phyloP scores from a whole-genome alignment of 1,139 yeast species.

The Wickerhamomyces sp. region DNA sequence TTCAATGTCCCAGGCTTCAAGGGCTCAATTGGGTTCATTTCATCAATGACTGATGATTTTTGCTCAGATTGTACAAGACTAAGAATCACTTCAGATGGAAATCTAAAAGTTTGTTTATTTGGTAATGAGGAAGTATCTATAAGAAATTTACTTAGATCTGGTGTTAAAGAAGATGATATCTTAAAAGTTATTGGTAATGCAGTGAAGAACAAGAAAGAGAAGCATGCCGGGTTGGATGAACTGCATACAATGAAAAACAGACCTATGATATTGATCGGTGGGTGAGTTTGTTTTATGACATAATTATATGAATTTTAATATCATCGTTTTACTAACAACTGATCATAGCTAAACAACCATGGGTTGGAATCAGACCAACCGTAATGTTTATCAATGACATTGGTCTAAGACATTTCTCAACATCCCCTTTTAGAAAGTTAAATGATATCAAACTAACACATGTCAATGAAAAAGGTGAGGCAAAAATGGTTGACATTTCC shows the following conservation, averaged over 20 bases:
- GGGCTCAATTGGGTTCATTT: constrained; percentile 44
- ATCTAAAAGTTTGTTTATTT: constrained; percentile 45
- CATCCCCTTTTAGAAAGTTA: constrained; percentile 4
- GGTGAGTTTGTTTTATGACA: constrained; percentile 27
- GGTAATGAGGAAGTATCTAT: constrained; percentile 46
- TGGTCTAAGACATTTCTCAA: constrained; percentile 9
- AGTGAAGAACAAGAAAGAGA: constrained; percentile 38
- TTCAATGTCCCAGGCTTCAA: constrained; percentile 34
- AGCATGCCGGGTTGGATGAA: constrained; percentile 45
- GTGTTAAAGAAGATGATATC: constrained; percentile 28
- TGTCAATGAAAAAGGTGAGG: constrained; percentile 37
- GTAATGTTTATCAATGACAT: background rate
- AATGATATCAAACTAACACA: constrained; percentile 31
- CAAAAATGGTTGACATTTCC: constrained; percentile 43
- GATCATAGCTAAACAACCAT: background rate
- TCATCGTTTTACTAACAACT: no score
- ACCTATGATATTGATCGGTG: constrained; percentile 52
- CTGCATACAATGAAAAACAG: constrained; percentile 41
- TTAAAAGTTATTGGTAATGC: constrained; percentile 37
- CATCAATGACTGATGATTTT: constrained; percentile 48
- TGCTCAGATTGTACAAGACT: constrained; percentile 45
- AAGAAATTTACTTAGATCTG: constrained; percentile 35
- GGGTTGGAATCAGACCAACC: background rate
- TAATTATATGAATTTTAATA: no score
- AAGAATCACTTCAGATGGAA: constrained; percentile 46